phyloP scores from a whole-genome alignment of 352 stramenopile genomes.

The Phytophthora tubulina region DNA sequence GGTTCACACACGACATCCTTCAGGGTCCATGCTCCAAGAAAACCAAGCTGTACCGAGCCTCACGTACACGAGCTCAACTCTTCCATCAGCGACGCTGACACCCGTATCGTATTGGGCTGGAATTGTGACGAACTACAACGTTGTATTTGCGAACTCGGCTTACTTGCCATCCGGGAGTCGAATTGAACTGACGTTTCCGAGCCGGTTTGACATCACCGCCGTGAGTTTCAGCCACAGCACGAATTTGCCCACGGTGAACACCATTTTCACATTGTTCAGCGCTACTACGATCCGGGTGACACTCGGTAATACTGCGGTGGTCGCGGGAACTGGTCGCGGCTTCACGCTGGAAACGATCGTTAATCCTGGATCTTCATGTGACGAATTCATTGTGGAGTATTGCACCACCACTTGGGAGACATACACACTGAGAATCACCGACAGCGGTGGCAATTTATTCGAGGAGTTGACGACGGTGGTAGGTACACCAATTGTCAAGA shows the following conservation, averaged over 20 bases:
- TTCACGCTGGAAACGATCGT: conserved; percentile 61
- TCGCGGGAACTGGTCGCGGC: conserved; percentile 43
- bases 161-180: conserved; percentile 49
- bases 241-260: conserved; percentile 51
- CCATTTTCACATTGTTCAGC: conserved; percentile 24
- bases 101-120: conserved; percentile 57
- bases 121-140: conserved; percentile 45
- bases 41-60: conserved; percentile 36
- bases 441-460: conserved; percentile 53
- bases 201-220: conserved; percentile 46
- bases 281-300: conserved; percentile 37
- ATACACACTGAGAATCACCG: conserved; percentile 54
- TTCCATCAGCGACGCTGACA: conserved; percentile 48
- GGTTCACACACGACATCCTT: conserved; percentile 49
- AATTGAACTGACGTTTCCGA: conserved; percentile 58
- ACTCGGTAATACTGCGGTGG: conserved; percentile 44
- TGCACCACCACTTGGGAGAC: conserved; percentile 51
- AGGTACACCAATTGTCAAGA: conserved; percentile 76
- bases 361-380: conserved; percentile 66
- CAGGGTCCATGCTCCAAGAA: conserved; percentile 53
- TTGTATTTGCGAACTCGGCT: conserved; percentile 59
- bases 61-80: conserved; percentile 36
- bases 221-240: conserved; percentile 32
- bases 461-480: conserved; percentile 50
- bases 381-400: conserved; percentile 67